Base-by-base conservation (phyloP, 495 filamentous ascomycete species). In the Pyrenopolyporus hunteri region DNA sequence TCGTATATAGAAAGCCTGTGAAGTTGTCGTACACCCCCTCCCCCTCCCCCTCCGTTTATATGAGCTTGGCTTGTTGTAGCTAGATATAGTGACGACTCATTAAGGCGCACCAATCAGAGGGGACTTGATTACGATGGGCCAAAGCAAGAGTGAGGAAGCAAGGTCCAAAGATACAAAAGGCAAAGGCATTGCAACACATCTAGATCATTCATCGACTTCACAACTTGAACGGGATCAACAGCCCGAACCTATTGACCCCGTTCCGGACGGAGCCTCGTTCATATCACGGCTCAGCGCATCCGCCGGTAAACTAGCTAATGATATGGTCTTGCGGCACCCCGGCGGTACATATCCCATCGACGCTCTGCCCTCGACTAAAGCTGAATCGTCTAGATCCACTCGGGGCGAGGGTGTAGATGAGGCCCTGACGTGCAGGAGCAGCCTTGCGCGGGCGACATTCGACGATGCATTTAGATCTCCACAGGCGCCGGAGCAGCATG, bases 401-500 rank as follows among this genome's bases (percentile, higher is more conserved):
- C 26, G 39, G 28, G 33, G 29, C 4, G 6, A 29, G 19, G 32
- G 35, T 22, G 28, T 17, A 17, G 49, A 25, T 26, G 62, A 65
- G 14, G 40, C 45, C 0, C 35, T 39, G 20, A 35, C 32, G 25
- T 56, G 37, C 6, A 60, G 36, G 29, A 45, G 13, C 14, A 35
- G n/a, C 13, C 14, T 43, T 55, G 5, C 42, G 16, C 49, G 35
- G 16, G 45, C 14, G 20, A 20, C 14, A 8, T 36, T 53, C 45
- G 31, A 39, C 11, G 33, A 19, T 23, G 55, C 62, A 28, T 68
- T 70, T 32, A 64, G 48, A 56, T 63, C 68, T 25, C 17, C 29
- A 26, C 11, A 8, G 29, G 10, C 61, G 7, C 70, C 72, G 45
- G 67, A 73, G 35, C 74, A 80, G 36, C 57, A 71, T 10, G 60